phyloP scores from a whole-genome alignment of 352 stramenopile genomes.

The Pythium phragmiticola region DNA sequence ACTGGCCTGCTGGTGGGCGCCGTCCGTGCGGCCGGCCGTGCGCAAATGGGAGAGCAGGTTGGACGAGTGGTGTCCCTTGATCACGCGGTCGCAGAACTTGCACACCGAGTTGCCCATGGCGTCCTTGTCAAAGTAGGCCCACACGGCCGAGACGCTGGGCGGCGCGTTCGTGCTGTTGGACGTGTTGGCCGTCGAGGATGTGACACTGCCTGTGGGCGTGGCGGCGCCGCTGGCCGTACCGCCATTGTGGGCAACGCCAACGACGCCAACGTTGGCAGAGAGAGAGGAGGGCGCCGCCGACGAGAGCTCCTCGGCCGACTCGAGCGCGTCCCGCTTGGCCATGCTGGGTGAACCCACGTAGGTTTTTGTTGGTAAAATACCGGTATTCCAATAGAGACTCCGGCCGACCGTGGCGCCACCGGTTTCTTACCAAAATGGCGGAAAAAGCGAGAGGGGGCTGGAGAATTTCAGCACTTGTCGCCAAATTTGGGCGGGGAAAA shows the following conservation, averaged over 20 bases:
- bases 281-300: neutral
- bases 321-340: constrained; percentile 25
- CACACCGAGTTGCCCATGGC: constrained; percentile 72
- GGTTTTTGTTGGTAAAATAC: constrained; percentile 19
- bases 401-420: constrained; percentile 14
- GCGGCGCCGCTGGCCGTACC: constrained; percentile 12
- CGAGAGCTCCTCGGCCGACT: constrained; percentile 21
- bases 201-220: constrained; percentile 7
- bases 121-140: constrained; percentile 83
- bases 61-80: constrained; percentile 85
- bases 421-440: constrained; percentile 26
- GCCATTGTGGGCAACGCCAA: neutral
- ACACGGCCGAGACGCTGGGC: constrained; percentile 75
- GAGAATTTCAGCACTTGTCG: neutral
- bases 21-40: constrained; percentile 66
- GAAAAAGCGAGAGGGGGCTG: constrained; percentile 3
- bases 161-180: constrained; percentile 35
- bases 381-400: constrained; percentile 29
- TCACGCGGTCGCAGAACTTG: constrained; percentile 84
- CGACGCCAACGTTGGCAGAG: neutral
- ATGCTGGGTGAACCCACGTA: constrained; percentile 24
- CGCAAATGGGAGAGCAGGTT: constrained; percentile 80
- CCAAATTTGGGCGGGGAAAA: constrained; percentile 18
- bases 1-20: constrained; percentile 69
- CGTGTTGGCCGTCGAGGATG: constrained; percentile 20